Percentiles rank a stretch among this genome's conserved stretches.
Conservation (phyloP, 129 eudicot species). For the Glebionis coronaria region DNA sequence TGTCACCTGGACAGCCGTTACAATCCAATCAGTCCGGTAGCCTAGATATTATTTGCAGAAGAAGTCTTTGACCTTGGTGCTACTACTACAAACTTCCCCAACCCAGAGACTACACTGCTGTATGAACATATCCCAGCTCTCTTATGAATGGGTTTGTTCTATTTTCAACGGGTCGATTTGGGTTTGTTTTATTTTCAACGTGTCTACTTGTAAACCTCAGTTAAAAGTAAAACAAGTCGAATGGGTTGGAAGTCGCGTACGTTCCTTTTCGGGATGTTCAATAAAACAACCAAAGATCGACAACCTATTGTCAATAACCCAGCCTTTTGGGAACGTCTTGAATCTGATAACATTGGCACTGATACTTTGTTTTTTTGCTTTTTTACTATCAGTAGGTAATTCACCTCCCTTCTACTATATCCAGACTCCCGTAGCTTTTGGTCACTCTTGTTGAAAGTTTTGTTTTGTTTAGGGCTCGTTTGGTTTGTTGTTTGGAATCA, state of each 20-base stretch:
- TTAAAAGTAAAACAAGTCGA: background rate
- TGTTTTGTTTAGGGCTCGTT: constrained; percentile 15
- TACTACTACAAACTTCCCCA: constrained; percentile 78
- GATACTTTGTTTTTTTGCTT: constrained; percentile 87
- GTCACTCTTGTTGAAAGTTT: background rate
- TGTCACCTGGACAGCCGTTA: too few relatives aligned
- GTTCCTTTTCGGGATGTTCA: too few relatives aligned
- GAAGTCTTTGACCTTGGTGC: too few relatives aligned
- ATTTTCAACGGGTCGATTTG: background rate
- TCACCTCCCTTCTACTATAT: background rate
- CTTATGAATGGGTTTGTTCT: too few relatives aligned
- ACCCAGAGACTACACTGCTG: constrained; percentile 86
- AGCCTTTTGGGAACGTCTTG: constrained; percentile 95
- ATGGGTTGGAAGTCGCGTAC: background rate
- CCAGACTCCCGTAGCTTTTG: background rate
- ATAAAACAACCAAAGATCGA: too few relatives aligned
- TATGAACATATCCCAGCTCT: constrained; percentile 32
- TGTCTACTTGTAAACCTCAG: background rate
- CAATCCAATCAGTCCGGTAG: too few relatives aligned
- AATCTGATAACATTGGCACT: constrained; percentile 74
- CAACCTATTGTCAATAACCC: constrained; percentile 68
- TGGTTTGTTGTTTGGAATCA: too few relatives aligned
- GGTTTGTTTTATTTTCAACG: too few relatives aligned
- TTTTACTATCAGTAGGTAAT: constrained; percentile 88
- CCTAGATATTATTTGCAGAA: too few relatives aligned